Conservation (phyloP, 148 eudicot genomes). For the Chenopodium suecicum region DNA sequence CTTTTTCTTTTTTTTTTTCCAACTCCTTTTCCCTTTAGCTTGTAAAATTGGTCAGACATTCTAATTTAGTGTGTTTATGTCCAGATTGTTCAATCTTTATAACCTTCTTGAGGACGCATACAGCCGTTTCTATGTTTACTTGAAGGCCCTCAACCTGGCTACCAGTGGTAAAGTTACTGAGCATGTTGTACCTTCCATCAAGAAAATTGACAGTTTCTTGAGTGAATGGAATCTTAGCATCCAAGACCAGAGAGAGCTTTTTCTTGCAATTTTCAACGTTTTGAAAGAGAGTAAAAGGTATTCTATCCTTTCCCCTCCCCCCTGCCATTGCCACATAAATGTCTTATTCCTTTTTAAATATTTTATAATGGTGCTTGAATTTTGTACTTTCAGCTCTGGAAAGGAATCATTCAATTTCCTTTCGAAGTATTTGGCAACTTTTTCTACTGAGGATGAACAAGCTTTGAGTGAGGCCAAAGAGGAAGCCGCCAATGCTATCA, state of each 20-base stretch:
- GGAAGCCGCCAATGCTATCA: slow-evolving; percentile 63
- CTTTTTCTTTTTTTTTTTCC: not conserved
- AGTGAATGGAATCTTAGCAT: slow-evolving; percentile 84
- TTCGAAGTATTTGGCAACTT: slow-evolving; percentile 77
- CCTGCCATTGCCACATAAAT: not conserved
- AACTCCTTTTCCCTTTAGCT: not conserved
- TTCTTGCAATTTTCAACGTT: slow-evolving; percentile 57
- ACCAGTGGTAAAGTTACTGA: slow-evolving; percentile 72
- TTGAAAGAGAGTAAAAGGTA: slow-evolving; percentile 87
- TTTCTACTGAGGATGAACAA: slow-evolving; percentile 61
- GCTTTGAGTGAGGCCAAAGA: slow-evolving; percentile 72
- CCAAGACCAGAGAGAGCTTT: slow-evolving; percentile 79
- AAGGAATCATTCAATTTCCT: slow-evolving; percentile 75
- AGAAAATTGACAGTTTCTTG: slow-evolving; percentile 73
- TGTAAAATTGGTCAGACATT: slow-evolving; percentile 2
- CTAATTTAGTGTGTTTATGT: slow-evolving; percentile 10
- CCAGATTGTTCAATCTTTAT: slow-evolving; percentile 88
- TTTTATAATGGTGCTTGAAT: slow-evolving; percentile 8
- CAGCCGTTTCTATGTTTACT: slow-evolving; percentile 70
- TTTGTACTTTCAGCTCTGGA: slow-evolving; percentile 55
- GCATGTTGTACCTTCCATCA: slow-evolving; percentile 71
- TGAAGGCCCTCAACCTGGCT: slow-evolving; percentile 86
- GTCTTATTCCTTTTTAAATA: not conserved
- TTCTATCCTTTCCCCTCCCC: not conserved
- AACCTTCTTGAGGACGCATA: slow-evolving; percentile 78